Evolutionary conservation across 257 asterid species (phyloP), one percentile per base, ranked within the genome.

Genomic region (Fraxinus americana): DNA sequence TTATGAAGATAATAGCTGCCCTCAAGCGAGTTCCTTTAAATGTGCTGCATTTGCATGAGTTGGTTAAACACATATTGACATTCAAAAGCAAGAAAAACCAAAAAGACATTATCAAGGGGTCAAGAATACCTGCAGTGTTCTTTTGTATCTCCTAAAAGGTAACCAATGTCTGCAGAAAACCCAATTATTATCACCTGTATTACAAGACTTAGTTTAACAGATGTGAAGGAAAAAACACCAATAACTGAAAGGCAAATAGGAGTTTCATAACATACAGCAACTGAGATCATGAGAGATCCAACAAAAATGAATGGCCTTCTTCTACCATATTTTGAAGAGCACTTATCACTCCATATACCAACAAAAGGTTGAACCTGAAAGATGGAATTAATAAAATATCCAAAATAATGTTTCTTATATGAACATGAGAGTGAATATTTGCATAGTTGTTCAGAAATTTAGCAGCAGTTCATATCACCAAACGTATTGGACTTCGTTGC

Each of bases 351-450:
- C 99, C 97, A 96, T 84, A 92, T 92, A 35, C 99, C 99, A 82
- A 96, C 99, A 85, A 98, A 96, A 76, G 99, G 99, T 93, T 96
- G 99, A 74, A 93, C 98, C 99, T 96, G 90, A 75, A 85, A 85
- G 74, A 61, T 77, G 77, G 30, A 23, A 68, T 4, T 17, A 76
- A 69, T 74, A 52, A 43, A 67, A 34, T 38, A 84, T 61, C 70
- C 57, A 68, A 75, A 41, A 29, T 45, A 75, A 2, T 14, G 13
- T 21, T 65, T 25, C 63, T 36, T 7, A 54, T 50, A 52, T 25
- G 52, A 29, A 68, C 48, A 45, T 69, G 1, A 39, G 75, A 71
- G 27, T 59, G 29, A 73, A 70, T 34, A 38, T 54, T 63, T 32
- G 34, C 38, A 63, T 17, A 59, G 17, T 36, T 70, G 25, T 6